Base-by-base conservation (phyloP, 768 basidiomycete species). In the Lyophyllum decastes region DNA sequence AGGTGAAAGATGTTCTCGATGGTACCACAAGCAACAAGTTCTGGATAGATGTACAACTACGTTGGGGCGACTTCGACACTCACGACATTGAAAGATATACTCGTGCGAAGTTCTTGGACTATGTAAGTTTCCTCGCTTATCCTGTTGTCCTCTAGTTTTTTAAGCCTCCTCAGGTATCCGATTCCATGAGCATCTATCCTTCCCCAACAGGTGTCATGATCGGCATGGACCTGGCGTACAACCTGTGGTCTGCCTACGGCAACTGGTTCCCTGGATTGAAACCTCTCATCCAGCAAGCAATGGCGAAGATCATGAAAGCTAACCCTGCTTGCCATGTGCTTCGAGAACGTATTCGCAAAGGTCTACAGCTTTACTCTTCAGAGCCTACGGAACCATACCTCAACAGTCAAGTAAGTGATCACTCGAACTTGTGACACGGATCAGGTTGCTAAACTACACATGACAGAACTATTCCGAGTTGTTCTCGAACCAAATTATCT, bases 271-370 rank as follows among this genome's bases (percentile, higher is more conserved):
- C 97, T 14, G 96, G 97, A 46, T 85, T 98, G 83, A 98, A 98
- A 75, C 95, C 95, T 4, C 82, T 99, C 59, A 89, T 99, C 57
- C 96, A 97, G 72, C 95, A 97, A 74, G 97, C 96, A 5, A 97
- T 99, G 95, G 94, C 92, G 12, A 99, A 98, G 82, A 91, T 99
- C 72, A 96, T 98, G 94, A 99, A 99, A 75, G 97, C 97, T 52
- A 98, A 99, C 68, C 97, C 97, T 24, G 97, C 97, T 14, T 88
- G 90, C 53, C 97, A 98, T 70, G 97, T 99, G 41, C 78, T 99
- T 55, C 92, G 97, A 54, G 97, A 99, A 76, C 97, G 97, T 76
- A 98, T 99, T 66, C 87, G 97, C 65, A 99, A 99, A 76, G 96
- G 95, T 72, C 83, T 99, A 21, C 97, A 98, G 71, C 79, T 99